A percentile compares a stretch with the other conserved stretches of the same genome.
Evolutionary conservation across 352 stramenopile genomes (phyloP).

Genomic region (Phytophthora sojae): DNA sequence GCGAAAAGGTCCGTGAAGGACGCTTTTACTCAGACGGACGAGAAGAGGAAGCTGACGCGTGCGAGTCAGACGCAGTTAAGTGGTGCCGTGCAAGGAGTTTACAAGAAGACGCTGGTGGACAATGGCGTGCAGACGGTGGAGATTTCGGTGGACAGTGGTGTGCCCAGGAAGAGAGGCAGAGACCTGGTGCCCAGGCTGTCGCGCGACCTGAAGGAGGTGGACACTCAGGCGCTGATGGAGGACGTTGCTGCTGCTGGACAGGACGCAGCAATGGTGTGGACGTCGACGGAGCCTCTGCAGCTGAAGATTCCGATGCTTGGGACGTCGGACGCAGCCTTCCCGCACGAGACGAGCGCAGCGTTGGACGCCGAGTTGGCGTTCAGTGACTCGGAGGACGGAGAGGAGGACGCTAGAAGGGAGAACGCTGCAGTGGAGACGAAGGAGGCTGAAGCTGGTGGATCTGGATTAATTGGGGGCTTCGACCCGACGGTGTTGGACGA

Average conservation of each 20-base stretch:
- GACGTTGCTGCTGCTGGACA: conserved; percentile 1
- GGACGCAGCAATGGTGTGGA: background rate
- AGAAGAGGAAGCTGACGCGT: conserved; percentile 3
- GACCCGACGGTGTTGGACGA: conserved; percentile 3
- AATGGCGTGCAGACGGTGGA: conserved; percentile 30
- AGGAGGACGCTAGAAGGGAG: background rate
- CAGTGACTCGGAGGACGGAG: conserved; percentile 35
- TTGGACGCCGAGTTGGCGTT: conserved; percentile 52
- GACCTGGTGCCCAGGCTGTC: conserved; percentile 25
- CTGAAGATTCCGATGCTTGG: background rate
- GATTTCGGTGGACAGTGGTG: background rate
- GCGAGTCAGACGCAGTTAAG: conserved; percentile 38
- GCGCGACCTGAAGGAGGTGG: background rate
- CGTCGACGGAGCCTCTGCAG: conserved; percentile 12
- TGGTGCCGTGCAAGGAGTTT: conserved; percentile 20
- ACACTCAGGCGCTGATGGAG: background rate
- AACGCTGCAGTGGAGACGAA: background rate
- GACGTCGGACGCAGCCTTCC: conserved; percentile 4
- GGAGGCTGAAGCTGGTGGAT: background rate
- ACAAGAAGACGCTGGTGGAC: conserved; percentile 11
- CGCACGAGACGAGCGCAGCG: conserved; percentile 31
- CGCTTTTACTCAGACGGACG: background rate
- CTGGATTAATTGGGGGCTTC: conserved; percentile 8
- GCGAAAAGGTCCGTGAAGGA: background rate
- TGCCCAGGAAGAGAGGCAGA: conserved; percentile 19